Percentiles rank a stretch among this genome's conserved stretches.
These are phyloP conservation scores for Pseudocercospora ulei DNA, from an alignment of 2,329 filamentous ascomycete genomes.

Conservation along the genomic window DNA sequence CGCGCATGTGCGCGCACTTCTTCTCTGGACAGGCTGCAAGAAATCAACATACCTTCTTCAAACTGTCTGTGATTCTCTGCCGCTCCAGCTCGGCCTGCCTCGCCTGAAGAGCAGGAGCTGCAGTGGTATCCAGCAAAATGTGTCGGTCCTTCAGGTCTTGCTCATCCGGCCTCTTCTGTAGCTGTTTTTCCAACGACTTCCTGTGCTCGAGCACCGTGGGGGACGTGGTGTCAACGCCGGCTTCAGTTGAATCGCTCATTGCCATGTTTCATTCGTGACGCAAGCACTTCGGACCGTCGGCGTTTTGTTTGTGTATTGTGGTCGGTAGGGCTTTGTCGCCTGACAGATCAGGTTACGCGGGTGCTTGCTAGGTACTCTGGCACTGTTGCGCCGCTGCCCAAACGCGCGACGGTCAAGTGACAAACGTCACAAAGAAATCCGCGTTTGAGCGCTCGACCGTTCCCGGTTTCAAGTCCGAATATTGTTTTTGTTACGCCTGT, in stretches of 20 bases:
- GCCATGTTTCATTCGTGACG: slow-evolving; percentile 17
- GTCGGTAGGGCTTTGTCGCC: slow-evolving; percentile 1
- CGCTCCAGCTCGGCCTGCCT: slow-evolving; percentile 54
- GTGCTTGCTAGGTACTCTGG: neutral
- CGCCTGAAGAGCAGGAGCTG: slow-evolving; percentile 58
- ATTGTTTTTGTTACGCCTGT: slow-evolving; percentile 1
- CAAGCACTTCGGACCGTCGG: too few relatives aligned
- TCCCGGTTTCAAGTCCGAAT: slow-evolving; percentile 1
- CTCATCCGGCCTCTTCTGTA: slow-evolving; percentile 43
- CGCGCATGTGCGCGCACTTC: neutral
- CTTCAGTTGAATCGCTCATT: slow-evolving; percentile 5
- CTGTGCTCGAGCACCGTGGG: slow-evolving; percentile 15
- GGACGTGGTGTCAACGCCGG: slow-evolving; percentile 19
- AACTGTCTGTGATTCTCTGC: slow-evolving; percentile 52
- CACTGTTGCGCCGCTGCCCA: slow-evolving; percentile 3
- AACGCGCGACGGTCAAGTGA: slow-evolving; percentile 3
- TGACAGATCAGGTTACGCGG: neutral
- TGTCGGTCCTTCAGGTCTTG: slow-evolving; percentile 57
- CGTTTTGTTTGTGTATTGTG: neutral
- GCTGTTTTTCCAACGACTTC: slow-evolving; percentile 22
- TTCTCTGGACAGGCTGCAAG: too few relatives aligned
- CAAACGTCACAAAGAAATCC: slow-evolving; percentile 2
- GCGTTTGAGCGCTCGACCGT: neutral
- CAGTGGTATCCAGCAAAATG: slow-evolving; percentile 57
- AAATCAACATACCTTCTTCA: slow-evolving; percentile 48